Evolutionary conservation across 1,284 basidiomycete species (phyloP).

Genomic region (Taiwanofungus camphoratus): DNA sequence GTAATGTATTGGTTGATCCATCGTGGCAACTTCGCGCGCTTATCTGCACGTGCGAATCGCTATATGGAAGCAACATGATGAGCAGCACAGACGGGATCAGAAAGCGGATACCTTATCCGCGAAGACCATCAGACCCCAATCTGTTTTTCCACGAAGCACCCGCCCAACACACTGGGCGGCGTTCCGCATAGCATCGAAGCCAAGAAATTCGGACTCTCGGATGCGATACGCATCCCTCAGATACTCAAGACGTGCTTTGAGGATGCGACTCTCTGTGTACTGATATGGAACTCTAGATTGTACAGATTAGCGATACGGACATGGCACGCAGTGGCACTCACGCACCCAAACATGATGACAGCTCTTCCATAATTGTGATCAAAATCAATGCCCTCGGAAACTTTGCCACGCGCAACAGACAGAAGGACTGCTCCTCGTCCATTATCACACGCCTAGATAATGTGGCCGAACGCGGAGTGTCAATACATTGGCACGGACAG

Average conservation of each 20-base stretch:
- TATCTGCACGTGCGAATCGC: conserved; percentile 96
- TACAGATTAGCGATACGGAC: neutral
- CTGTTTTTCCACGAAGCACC: conserved; percentile 96
- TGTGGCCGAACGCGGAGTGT: neutral
- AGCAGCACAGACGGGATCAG: neutral
- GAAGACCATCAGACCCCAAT: conserved; percentile 99
- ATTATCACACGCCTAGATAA: conserved; percentile 89
- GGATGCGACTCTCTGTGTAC: conserved; percentile 96
- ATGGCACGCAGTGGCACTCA: neutral
- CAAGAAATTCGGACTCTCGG: conserved; percentile 96
- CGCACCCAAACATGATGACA: conserved; percentile 98
- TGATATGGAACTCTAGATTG: conserved; percentile 88
- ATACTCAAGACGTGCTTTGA: conserved; percentile 97
- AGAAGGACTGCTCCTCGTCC: conserved; percentile 95
- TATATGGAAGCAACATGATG: conserved; percentile 29
- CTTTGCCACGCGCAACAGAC: conserved; percentile 97
- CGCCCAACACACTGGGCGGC: conserved; percentile 99
- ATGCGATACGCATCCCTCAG: conserved; percentile 98
- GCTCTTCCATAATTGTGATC: conserved; percentile 99
- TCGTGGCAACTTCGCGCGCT: conserved; percentile 92
- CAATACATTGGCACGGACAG: neutral
- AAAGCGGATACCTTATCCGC: conserved; percentile 74
- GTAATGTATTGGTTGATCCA: conserved; percentile 99
- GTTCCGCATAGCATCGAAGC: conserved; percentile 99
- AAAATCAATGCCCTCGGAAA: conserved; percentile 99